Conservation (phyloP, 257 asterid species). For the Solanum neorickii region DNA sequence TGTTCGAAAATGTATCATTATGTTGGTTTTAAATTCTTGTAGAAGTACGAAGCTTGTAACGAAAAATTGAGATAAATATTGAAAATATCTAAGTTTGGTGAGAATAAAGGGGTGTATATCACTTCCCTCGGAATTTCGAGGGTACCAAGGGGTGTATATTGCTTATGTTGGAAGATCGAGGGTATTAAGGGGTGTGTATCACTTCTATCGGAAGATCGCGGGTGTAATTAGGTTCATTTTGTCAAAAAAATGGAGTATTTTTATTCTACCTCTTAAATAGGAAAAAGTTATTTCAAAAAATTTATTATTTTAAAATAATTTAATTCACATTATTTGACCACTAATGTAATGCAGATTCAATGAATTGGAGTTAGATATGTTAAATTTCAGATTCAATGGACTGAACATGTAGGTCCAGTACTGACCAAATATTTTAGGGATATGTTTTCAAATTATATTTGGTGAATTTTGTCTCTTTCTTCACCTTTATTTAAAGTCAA, state of each 20-base stretch:
- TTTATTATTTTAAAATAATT: background rate
- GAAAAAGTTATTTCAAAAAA: background rate
- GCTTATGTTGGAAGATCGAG: too few species aligned
- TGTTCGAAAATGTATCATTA: too few species aligned
- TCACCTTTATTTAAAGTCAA: background rate
- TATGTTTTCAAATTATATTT: background rate
- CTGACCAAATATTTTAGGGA: background rate
- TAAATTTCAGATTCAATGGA: background rate
- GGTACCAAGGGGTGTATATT: too few species aligned
- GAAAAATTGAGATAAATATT: too few species aligned
- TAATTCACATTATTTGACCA: background rate
- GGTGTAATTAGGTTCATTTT: background rate
- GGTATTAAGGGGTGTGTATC: too few species aligned
- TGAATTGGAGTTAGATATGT: background rate
- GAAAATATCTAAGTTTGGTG: background rate
- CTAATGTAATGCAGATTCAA: background rate
- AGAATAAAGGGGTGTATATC: too few species aligned
- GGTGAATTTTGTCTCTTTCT: background rate
- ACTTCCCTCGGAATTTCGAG: rapidly evolving
- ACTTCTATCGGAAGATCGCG: background rate
- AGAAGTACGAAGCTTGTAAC: too few species aligned
- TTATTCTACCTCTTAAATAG: background rate
- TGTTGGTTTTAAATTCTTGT: background rate
- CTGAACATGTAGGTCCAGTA: background rate
- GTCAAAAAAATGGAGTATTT: too few species aligned